phyloP scores from a whole-genome alignment of 2,329 filamentous ascomycete species.

The Xylaria digitata region DNA sequence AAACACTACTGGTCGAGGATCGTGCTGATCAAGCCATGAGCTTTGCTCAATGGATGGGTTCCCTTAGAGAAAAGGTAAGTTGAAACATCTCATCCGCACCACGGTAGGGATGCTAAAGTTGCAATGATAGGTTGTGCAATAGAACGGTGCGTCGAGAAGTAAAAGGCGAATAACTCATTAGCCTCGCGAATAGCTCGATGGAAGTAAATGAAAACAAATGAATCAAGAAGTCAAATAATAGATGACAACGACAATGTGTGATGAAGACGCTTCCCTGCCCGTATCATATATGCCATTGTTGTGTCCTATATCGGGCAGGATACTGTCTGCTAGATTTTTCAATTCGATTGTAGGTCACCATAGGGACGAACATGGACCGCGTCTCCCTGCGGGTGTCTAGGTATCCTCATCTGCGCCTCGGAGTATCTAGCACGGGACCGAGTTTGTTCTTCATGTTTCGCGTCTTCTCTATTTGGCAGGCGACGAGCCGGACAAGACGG shows the following conservation, averaged over 20 bases:
- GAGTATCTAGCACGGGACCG: background rate
- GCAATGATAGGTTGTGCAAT: constrained; percentile 40
- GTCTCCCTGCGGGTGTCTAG: background rate
- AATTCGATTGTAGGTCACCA: background rate
- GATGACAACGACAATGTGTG: constrained; percentile 25
- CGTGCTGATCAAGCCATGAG: constrained; percentile 93
- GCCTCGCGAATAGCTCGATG: constrained; percentile 2
- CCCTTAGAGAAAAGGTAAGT: constrained; percentile 89
- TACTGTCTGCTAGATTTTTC: background rate
- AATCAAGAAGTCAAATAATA: constrained; percentile 33
- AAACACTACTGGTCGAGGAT: constrained; percentile 95
- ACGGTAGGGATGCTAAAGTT: constrained; percentile 28
- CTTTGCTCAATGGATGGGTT: constrained; percentile 92
- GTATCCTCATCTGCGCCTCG: constrained; percentile 10
- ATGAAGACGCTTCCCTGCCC: constrained; percentile 17
- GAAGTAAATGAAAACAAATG: constrained; percentile 25
- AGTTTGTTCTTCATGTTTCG: background rate
- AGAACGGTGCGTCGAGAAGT: constrained; percentile 19
- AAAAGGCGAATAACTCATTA: constrained; percentile 4
- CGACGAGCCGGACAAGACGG: constrained; percentile 33
- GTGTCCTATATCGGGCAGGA: background rate
- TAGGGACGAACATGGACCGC: constrained; percentile 2
- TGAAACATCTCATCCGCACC: constrained; percentile 35
- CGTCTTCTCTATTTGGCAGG: constrained; percentile 15
- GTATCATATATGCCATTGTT: constrained; percentile 6